Percentiles rank a stretch among this genome's conserved stretches.
Evolutionary conservation across 2,329 filamentous ascomycete species (phyloP).

Genomic region (Hirsutella rhossiliensis): DNA sequence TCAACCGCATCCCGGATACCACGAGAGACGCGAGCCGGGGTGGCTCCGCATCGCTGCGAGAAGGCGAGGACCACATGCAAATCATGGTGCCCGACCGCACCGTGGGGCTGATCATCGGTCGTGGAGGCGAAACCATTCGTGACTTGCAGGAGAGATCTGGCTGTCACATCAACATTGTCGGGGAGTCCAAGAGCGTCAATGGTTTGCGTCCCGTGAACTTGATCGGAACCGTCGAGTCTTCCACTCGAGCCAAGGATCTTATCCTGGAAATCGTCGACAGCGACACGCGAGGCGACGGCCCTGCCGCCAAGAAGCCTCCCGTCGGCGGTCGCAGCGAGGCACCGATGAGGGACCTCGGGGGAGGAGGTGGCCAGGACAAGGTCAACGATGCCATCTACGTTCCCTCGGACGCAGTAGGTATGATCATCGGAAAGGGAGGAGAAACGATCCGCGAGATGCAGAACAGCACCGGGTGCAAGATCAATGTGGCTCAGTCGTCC

Average conservation of each 20-base stretch:
- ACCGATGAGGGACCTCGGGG: slow-evolving; percentile 20
- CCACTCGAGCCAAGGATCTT: slow-evolving; percentile 68
- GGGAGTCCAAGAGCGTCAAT: slow-evolving; percentile 86
- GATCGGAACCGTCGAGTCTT: slow-evolving; percentile 65
- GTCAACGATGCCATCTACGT: slow-evolving; percentile 75
- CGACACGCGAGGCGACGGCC: slow-evolving; percentile 53
- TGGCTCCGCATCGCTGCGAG: slow-evolving; percentile 43
- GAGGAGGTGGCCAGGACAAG: slow-evolving; percentile 42
- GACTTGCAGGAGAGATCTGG: slow-evolving; percentile 83
- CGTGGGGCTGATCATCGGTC: slow-evolving; percentile 87
- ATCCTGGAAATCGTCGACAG: slow-evolving; percentile 94
- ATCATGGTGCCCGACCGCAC: slow-evolving; percentile 94
- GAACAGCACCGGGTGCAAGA: slow-evolving; percentile 77
- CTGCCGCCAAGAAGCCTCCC: slow-evolving; percentile 17
- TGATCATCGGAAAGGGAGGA: slow-evolving; percentile 92
- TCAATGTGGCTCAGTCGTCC: slow-evolving; percentile 78
- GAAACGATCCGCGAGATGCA: slow-evolving; percentile 95
- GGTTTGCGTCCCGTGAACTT: slow-evolving; percentile 82
- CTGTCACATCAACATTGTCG: slow-evolving; percentile 93
- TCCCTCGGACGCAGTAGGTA: slow-evolving; percentile 82
- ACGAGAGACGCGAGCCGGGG: slow-evolving; percentile 24
- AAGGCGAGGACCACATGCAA: slow-evolving; percentile 76
- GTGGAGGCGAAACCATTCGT: slow-evolving; percentile 83
- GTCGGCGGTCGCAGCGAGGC: slow-evolving; percentile 18
- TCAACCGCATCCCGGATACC: slow-evolving; percentile 31